phyloP scores from a whole-genome alignment of 75 land plant genomes.

The Chamaecyparis obtusa region DNA sequence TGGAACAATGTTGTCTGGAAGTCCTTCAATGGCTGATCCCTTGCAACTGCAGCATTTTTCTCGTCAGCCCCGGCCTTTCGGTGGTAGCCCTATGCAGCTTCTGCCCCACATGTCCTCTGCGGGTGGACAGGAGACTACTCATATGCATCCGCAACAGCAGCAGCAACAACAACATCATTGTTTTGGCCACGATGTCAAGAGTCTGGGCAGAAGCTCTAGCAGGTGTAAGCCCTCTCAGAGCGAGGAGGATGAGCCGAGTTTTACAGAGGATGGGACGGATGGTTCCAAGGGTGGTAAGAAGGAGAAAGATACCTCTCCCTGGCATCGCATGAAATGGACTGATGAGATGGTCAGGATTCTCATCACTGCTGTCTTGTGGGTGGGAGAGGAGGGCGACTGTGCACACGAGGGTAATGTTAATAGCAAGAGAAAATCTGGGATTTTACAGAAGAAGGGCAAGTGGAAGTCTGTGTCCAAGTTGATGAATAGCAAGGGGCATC shows the following conservation, averaged over 20 bases:
- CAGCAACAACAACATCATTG: constrained; percentile 11
- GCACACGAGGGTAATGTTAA: constrained; percentile 19
- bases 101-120: constrained; percentile 10
- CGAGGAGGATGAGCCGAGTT: constrained; percentile 56
- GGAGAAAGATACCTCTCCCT: constrained; percentile 33
- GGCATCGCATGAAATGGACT: constrained; percentile 89
- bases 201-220: constrained; percentile 11
- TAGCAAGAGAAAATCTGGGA: constrained; percentile 14
- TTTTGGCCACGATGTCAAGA: constrained; percentile 11
- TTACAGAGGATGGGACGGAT: constrained; percentile 26
- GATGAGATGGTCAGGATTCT: constrained; percentile 67
- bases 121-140: not conserved
- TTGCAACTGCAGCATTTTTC: constrained; percentile 15
- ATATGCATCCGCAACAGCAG: constrained; percentile 7
- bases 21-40: constrained; percentile 29
- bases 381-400: constrained; percentile 50
- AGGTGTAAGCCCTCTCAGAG: constrained; percentile 27
- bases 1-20: constrained; percentile 26
- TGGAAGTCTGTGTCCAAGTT: constrained; percentile 83
- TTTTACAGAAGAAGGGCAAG: constrained; percentile 82
- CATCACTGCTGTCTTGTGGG: constrained; percentile 55
- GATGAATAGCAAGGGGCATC: constrained; percentile 75
- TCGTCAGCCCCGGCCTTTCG: not conserved
- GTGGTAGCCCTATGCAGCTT: constrained; percentile 7
- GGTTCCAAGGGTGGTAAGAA: constrained; percentile 27